A percentile compares a stretch with the other conserved stretches of the same genome.
Evolutionary conservation across 2,329 filamentous ascomycete genomes (phyloP).

Genomic region (Hypomyces perniciosus): DNA sequence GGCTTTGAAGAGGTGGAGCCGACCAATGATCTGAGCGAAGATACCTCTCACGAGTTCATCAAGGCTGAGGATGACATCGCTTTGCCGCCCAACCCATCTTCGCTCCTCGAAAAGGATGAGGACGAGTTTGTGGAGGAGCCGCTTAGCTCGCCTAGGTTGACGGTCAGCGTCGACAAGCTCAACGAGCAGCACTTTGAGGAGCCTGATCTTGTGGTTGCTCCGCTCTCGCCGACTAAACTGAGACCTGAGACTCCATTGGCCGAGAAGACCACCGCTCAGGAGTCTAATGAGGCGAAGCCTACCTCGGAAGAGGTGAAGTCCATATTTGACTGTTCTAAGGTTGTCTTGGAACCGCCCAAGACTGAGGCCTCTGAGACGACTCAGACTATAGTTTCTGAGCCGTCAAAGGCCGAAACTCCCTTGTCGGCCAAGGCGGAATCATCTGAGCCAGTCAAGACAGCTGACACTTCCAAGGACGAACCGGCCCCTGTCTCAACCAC

Average conservation of each 20-base stretch:
- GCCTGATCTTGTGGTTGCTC: slow-evolving; percentile 50
- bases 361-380: background rate
- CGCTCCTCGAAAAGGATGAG: slow-evolving; percentile 48
- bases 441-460: background rate
- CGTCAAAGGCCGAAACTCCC: background rate
- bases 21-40: slow-evolving; percentile 64
- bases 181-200: slow-evolving; percentile 49
- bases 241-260: slow-evolving; percentile 14
- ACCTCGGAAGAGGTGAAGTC: no score
- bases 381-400: background rate
- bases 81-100: slow-evolving; percentile 17
- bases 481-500: background rate
- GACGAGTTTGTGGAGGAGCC: slow-evolving; percentile 76
- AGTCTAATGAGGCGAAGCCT: slow-evolving; percentile 9
- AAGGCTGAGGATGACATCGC: slow-evolving; percentile 51
- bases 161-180: slow-evolving; percentile 52
- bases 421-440: background rate
- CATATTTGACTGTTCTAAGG: background rate
- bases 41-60: slow-evolving; percentile 63
- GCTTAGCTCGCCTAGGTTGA: slow-evolving; percentile 60
- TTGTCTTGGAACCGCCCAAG: slow-evolving; percentile 1
- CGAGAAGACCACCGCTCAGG: background rate
- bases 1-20: slow-evolving; percentile 85
- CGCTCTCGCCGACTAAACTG: slow-evolving; percentile 46
- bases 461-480: slow-evolving; percentile 1